Evolutionary conservation across 176 grass and related monocot species (phyloP).

Genomic region (Stipa capillata): DNA sequence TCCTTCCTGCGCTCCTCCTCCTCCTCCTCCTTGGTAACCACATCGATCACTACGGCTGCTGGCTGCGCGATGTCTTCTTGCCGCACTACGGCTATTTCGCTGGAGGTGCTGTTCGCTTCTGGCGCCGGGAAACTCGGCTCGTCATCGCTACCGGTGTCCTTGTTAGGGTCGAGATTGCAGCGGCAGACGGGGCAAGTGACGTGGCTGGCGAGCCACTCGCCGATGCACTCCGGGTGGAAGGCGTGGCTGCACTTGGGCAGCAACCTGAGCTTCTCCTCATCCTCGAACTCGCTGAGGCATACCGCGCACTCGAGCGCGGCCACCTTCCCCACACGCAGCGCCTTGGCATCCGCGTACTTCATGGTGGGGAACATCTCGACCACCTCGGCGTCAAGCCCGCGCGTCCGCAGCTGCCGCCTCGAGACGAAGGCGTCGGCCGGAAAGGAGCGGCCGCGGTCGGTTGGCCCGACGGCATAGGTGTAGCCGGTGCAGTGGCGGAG

Average conservation of each 20-base stretch:
- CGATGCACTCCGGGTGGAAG: conserved; percentile 80
- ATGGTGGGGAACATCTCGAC: conserved; percentile 50
- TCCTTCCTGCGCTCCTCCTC: conserved; percentile 35
- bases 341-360: conserved; percentile 46
- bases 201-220: conserved; percentile 11
- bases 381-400: conserved; percentile 35
- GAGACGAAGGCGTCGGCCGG: background rate
- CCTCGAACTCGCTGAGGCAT: conserved; percentile 80
- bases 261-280: conserved; percentile 56
- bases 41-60: conserved; percentile 37
- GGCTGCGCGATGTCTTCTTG: background rate
- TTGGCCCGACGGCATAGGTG: background rate
- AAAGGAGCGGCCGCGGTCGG: background rate
- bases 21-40: conserved; percentile 23
- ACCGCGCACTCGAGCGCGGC: conserved; percentile 72
- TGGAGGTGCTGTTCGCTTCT: conserved; percentile 23
- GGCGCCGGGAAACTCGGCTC: background rate
- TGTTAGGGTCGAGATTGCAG: too few relatives aligned
- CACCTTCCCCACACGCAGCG: conserved; percentile 18
- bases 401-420: background rate
- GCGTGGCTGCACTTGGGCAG: conserved; percentile 84
- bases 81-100: background rate
- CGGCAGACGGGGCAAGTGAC: too few relatives aligned
- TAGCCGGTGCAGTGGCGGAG: conserved; percentile 34
- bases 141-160: too few relatives aligned